These are phyloP conservation scores for Lactarius vividus DNA, from an alignment of 768 basidiomycete genomes.

Conservation along the genomic window DNA sequence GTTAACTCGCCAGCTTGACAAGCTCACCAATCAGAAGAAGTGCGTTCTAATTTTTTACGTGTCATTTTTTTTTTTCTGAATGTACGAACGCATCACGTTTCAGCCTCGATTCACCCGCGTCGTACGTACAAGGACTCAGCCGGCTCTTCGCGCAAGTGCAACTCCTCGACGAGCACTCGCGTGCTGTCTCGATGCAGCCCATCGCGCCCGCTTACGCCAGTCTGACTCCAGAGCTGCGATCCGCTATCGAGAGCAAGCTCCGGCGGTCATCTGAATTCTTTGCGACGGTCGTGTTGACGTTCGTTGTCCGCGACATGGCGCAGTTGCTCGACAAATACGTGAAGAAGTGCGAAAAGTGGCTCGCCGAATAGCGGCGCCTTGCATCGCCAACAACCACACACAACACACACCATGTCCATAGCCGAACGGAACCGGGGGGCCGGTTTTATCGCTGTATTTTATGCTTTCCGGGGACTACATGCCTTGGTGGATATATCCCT, in stretches of 20 bases:
- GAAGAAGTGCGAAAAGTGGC: conserved; percentile 91
- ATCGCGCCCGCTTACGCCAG: conserved; percentile 69
- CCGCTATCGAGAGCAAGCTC: conserved; percentile 67
- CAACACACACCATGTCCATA: conserved; percentile 6
- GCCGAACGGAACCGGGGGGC: conserved; percentile 16
- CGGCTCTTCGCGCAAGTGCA: conserved; percentile 73
- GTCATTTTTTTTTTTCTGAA: conserved; percentile 1
- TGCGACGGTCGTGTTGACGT: conserved; percentile 81
- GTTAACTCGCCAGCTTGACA: conserved; percentile 72
- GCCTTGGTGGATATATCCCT: conserved; percentile 29
- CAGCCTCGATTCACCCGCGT: conserved; percentile 85
- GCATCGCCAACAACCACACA: conserved; percentile 3
- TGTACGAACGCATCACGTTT: conserved; percentile 5
- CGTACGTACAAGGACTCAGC: conserved; percentile 74
- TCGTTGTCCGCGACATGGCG: conserved; percentile 85
- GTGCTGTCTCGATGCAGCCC: conserved; percentile 64
- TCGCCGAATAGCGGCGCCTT: conserved; percentile 56
- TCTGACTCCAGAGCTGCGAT: conserved; percentile 62
- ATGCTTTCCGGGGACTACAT: conserved; percentile 35
- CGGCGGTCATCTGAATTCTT: conserved; percentile 90
- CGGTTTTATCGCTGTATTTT: conserved; percentile 31
- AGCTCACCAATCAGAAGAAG: conserved; percentile 89
- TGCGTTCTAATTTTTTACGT: conserved; percentile 33
- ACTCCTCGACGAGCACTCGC: conserved; percentile 83
- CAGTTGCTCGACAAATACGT: conserved; percentile 89